Evolutionary conservation across 2,329 filamentous ascomycete species (phyloP), one percentile per base, ranked within the genome.

Genomic region (Sporothrix dimorphospora): DNA sequence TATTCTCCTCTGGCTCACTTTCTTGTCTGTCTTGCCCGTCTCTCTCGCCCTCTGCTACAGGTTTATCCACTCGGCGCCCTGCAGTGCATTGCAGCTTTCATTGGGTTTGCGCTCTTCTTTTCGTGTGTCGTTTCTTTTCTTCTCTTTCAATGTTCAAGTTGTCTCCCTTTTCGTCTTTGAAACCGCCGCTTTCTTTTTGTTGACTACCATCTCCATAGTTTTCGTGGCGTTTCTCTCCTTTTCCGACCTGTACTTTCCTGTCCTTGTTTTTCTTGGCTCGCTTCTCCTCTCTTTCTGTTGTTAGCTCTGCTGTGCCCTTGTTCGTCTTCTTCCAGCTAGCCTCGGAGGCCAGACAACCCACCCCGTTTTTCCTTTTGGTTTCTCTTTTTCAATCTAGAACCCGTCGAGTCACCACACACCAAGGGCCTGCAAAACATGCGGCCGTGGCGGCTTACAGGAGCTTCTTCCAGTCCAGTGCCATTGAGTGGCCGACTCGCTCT

Each of bases 201-300:
- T 45, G 51, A 47, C 21, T 42, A 8, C n/a, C 38, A 51, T 57
- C 55, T 57, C 59, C 47, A 27, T 45, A 24, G 16, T 63, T 68
- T 61, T 63, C 34, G 5, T n/a, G n/a, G n/a, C n/a, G n/a, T 24
- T 68, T 70, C 69, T 61, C 7, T 70, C 45, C 21, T 63, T 67
- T 67, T 61, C 27, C 30, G n/a, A 30, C 55, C 51, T 65, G 19
- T 42, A 6, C 45, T 55, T 34, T 67, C 65, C 47, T 68, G 19
- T 57, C 24, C 24, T 70, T 42, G 21, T 42, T 72, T 65, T 42
- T 59, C 40, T 66, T 55, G 38, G n/a, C 34, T 45, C n/a, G 61
- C 30, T 38, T 38, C 38, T 49, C 57, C 59, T n/a, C 16, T 5
- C n/a, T 16, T n/a, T 27, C 53, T 34, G 53, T 6, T 59, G 14